phyloP scores from a whole-genome alignment of 106 monocot species.

The Gastrodia elata region DNA sequence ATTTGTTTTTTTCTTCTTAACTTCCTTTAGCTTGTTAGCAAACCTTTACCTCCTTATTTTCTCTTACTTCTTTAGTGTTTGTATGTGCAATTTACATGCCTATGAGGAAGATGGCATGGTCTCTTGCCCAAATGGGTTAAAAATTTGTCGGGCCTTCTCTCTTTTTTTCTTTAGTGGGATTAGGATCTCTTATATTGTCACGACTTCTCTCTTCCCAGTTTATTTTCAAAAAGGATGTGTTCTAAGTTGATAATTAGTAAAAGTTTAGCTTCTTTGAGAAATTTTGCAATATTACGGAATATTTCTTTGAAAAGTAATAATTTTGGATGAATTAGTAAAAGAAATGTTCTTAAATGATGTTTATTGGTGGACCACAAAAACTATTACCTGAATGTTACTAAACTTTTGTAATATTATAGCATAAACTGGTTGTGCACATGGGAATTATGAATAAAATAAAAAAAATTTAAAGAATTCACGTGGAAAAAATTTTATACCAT shows the following conservation, averaged over 20 bases:
- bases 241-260: neutral
- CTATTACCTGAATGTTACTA: neutral
- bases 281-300: too few relatives aligned
- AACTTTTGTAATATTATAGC: neutral
- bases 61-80: neutral
- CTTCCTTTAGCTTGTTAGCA: neutral
- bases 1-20: neutral
- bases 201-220: neutral
- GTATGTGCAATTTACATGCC: neutral
- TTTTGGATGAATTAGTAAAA: neutral
- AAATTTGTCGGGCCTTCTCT: too few relatives aligned
- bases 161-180: neutral
- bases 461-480: neutral
- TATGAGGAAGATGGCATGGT: neutral
- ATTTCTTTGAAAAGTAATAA: neutral
- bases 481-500: neutral
- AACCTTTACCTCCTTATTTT: neutral
- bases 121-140: neutral
- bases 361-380: neutral
- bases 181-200: neutral
- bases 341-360: too few relatives aligned
- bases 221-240: neutral
- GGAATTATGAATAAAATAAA: neutral
- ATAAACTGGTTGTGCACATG: neutral
- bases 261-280: too few relatives aligned